Evolutionary conservation across 129 eudicot species (phyloP).

Genomic region (Dittrichia graveolens): DNA sequence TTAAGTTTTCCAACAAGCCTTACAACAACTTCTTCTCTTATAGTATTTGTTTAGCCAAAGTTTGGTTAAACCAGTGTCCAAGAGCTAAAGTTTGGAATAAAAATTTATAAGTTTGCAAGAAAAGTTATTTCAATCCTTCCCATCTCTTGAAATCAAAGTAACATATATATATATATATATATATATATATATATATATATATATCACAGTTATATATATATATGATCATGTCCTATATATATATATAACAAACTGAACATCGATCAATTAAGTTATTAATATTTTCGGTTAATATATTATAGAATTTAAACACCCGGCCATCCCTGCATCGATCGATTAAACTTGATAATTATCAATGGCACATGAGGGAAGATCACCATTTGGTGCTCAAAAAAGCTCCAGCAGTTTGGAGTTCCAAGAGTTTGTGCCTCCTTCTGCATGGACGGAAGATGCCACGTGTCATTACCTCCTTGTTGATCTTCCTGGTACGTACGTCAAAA

Average conservation of each 20-base stretch:
- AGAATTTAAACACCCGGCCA: background rate
- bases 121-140: conserved; percentile 38
- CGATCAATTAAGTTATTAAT: background rate
- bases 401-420: conserved; percentile 40
- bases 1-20: no score
- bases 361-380: conserved; percentile 20
- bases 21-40: no score
- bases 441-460: conserved; percentile 48
- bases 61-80: conserved; percentile 16
- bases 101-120: conserved; percentile 44
- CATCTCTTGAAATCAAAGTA: conserved; percentile 35
- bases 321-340: background rate
- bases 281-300: background rate
- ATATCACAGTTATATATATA: conserved; percentile 29
- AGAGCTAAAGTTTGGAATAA: conserved; percentile 49
- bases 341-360: conserved; percentile 26
- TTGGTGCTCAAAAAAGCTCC: conserved; percentile 25
- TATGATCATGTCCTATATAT: conserved; percentile 17
- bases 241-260: conserved; percentile 26
- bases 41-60: background rate
- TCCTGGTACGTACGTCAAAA: conserved; percentile 45
- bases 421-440: conserved; percentile 55
- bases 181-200: conserved; percentile 21
- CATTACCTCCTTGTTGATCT: conserved; percentile 58
- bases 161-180: conserved; percentile 24